A percentile compares a stretch with the other conserved stretches of the same genome.
phyloP scores from a whole-genome alignment of 768 basidiomycete genomes.

The Serpula lacrymans region DNA sequence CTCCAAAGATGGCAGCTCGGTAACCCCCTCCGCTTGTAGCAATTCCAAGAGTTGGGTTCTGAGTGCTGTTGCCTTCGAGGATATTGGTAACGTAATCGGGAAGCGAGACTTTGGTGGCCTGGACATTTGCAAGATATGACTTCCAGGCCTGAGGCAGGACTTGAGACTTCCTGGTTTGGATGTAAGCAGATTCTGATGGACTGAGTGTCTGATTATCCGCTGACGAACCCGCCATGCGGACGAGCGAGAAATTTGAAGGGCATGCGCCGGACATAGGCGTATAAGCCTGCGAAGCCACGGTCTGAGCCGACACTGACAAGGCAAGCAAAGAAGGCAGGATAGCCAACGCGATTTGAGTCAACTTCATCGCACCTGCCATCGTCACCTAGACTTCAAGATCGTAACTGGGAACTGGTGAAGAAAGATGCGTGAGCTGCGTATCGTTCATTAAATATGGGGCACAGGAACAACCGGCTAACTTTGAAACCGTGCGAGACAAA shows the following conservation, averaged over 20 bases:
- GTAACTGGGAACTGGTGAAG: too few relatives aligned
- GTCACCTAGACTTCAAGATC: too few relatives aligned
- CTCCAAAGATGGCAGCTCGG: conserved; percentile 52
- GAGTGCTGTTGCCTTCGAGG: conserved; percentile 13
- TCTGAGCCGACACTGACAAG: conserved; percentile 14
- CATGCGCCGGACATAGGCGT: conserved; percentile 18
- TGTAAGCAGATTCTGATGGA: conserved; percentile 32
- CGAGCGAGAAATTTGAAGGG: conserved; percentile 21
- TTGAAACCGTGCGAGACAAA: too few relatives aligned
- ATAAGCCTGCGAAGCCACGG: conserved; percentile 22
- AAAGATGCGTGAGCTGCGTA: too few relatives aligned
- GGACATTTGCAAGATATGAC: conserved; percentile 35
- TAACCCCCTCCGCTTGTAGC: conserved; percentile 57
- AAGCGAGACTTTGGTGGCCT: conserved; percentile 23
- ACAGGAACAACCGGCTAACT: too few relatives aligned
- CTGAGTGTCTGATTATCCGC: conserved; percentile 32
- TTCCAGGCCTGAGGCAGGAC: conserved; percentile 39
- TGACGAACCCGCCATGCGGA: conserved; percentile 23
- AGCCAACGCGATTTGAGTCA: too few relatives aligned
- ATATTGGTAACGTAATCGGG: conserved; percentile 35
- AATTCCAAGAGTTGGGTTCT: conserved; percentile 40
- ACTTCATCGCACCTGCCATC: too few relatives aligned
- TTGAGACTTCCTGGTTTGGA: conserved; percentile 27
- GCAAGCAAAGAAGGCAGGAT: conserved; percentile 4
- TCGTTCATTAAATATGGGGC: too few relatives aligned